These are phyloP conservation scores for Cystobasidium slooffiae DNA, from an alignment of 1,284 basidiomycete species.

Conservation along the genomic window DNA sequence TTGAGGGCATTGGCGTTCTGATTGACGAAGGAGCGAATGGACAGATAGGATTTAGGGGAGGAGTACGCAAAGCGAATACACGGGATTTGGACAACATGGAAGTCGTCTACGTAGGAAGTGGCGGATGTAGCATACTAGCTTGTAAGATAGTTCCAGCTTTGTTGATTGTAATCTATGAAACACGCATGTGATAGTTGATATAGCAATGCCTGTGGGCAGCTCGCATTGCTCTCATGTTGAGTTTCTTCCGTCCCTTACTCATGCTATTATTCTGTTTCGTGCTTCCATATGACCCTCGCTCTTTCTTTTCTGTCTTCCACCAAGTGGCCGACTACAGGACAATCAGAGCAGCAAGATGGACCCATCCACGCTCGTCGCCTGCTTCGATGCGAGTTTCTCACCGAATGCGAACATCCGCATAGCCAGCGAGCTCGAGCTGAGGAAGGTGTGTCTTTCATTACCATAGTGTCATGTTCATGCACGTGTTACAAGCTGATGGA, in stretches of 20 bases:
- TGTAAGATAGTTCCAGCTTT: not conserved
- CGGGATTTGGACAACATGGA: not conserved
- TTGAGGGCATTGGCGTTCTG: slow-evolving; percentile 24
- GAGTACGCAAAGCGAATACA: not conserved
- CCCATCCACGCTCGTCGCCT: slow-evolving; percentile 41
- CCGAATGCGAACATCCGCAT: slow-evolving; percentile 83
- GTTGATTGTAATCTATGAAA: not conserved
- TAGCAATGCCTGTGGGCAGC: not conserved
- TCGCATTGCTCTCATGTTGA: not conserved
- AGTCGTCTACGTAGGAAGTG: not conserved
- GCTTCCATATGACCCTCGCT: not conserved
- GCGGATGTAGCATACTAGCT: not conserved
- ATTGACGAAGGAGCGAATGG: not conserved
- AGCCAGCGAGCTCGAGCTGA: slow-evolving; percentile 77
- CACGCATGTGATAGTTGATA: not conserved
- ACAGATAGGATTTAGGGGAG: not conserved
- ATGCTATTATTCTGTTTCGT: not conserved
- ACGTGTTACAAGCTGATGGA: not conserved
- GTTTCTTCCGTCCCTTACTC: not conserved
- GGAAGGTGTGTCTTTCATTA: slow-evolving; percentile 64
- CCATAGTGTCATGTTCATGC: not conserved
- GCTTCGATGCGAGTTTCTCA: slow-evolving; percentile 66
- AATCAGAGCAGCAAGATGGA: slow-evolving; percentile 17
- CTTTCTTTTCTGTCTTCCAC: slow-evolving; percentile 17
- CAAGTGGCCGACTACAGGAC: not conserved